These are phyloP conservation scores for Garcileccinum viscosum DNA, from an alignment of 1,284 basidiomycete species.

Conservation along the genomic window DNA sequence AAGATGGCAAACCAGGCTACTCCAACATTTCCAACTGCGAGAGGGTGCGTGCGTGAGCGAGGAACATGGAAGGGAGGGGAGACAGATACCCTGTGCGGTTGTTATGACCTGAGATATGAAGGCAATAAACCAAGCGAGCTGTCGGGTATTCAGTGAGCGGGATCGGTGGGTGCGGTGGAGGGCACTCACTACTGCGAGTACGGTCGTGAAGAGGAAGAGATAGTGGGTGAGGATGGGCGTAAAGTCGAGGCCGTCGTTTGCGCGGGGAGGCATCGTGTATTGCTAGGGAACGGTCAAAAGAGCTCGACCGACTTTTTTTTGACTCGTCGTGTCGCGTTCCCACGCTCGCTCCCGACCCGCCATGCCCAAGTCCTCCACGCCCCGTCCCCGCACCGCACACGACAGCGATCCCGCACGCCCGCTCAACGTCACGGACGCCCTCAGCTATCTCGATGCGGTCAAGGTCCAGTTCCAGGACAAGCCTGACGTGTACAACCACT, in stretches of 20 bases:
- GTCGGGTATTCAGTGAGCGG: conserved; percentile 16
- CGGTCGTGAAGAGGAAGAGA: conserved; percentile 85
- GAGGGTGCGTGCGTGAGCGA: conserved; percentile 35
- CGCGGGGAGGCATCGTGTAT: conserved; percentile 53
- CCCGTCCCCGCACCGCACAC: conserved; percentile 31
- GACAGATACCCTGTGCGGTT: conserved; percentile 64
- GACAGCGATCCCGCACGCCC: conserved; percentile 48
- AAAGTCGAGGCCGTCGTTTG: conserved; percentile 73
- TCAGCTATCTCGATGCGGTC: conserved; percentile 96
- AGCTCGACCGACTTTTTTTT: conserved; percentile 21
- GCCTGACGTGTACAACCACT: conserved; percentile 97
- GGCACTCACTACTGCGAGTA: conserved; percentile 74
- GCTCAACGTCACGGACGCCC: conserved; percentile 89
- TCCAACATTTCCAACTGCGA: conserved; percentile 57
- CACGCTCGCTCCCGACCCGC: conserved; percentile 20
- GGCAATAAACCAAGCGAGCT: conserved; percentile 92
- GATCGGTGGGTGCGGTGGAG: conserved; percentile 4
- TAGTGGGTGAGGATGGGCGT: conserved; percentile 89
- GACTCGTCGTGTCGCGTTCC: conserved; percentile 13
- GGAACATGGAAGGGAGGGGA: neutral
- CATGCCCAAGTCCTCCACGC: conserved; percentile 30
- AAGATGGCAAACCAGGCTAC: conserved; percentile 93
- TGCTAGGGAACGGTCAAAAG: neutral
- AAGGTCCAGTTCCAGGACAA: conserved; percentile 92
- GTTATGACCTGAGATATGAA: conserved; percentile 84